Evolutionary conservation across 2,329 filamentous ascomycete species (phyloP).

Genomic region (Rhynchosporium graminicola): DNA sequence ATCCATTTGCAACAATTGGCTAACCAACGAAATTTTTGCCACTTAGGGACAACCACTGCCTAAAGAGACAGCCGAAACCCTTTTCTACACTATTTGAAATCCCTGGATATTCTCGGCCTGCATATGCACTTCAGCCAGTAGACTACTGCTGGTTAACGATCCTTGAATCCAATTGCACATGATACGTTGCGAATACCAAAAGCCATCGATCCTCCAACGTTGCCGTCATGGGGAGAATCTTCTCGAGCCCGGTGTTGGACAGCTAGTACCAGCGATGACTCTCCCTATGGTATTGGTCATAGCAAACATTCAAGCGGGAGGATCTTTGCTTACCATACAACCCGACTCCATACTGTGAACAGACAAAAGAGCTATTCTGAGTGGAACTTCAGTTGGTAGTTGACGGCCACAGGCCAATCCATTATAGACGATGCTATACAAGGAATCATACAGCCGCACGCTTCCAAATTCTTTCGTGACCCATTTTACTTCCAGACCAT

Average conservation of each 20-base stretch:
- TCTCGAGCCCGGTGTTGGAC: background rate
- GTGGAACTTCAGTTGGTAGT: background rate
- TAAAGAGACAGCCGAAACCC: background rate
- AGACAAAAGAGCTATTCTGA: background rate
- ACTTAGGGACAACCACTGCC: no score
- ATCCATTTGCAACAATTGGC: background rate
- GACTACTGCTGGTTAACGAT: background rate
- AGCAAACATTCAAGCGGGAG: background rate
- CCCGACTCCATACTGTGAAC: no score
- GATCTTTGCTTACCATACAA: background rate
- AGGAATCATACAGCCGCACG: conserved; percentile 24
- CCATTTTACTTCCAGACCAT: background rate
- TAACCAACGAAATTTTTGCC: no score
- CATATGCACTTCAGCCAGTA: background rate
- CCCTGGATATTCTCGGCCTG: background rate
- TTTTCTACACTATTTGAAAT: background rate
- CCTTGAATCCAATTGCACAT: background rate
- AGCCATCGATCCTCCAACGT: background rate
- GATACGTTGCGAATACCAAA: background rate
- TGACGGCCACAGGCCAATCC: conserved; percentile 10
- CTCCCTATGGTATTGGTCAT: background rate
- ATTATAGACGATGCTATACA: conserved; percentile 32
- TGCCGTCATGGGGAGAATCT: background rate
- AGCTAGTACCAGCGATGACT: background rate
- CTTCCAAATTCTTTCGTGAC: background rate